Base-by-base conservation (phyloP, 2,329 filamentous ascomycete genomes). In the Thelonectria discophora region DNA sequence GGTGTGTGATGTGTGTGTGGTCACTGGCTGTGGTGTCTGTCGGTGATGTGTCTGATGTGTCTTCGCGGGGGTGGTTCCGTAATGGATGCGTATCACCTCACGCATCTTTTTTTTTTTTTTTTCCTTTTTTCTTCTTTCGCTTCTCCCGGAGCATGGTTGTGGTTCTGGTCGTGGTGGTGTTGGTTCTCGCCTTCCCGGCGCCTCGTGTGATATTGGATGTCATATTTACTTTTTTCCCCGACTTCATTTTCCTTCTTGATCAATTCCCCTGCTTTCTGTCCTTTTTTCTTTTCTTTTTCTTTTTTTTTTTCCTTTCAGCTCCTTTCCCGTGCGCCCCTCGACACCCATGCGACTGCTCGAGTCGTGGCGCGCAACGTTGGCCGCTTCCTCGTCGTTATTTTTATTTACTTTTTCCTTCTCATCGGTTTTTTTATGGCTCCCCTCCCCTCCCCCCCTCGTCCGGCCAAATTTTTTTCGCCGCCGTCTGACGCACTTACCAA, bases 361-460 rank as follows among this genome's bases (percentile, higher is more conserved):
- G 24, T 52, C 21, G 21, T 40, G 27, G 24, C 15, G 24, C 15
- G 40, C 30, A 24, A 40, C 45, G 27, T 39, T 34, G 17, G 40
- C 32, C 20, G 20, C 9, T 40, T 61, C 65, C 60, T 55, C 63
- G 64, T 21, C n/a, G 42, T 46, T 50, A 42, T 32, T 48, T 56
- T 42, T 9, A 63, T 62, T 60, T 55, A 66, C 60, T 60, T 65
- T 12, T 20, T 21, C 54, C 37, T 43, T 51, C 42, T 40, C 48
- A 52, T 48, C 15, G 63, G 60, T 48, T 66, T 62, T 64, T 65
- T 12, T 20, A 45, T 20, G 42, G 42, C 42, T n/a, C n/a, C n/a
- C n/a, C n/a, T n/a, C n/a, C n/a, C n/a, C n/a, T n/a, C n/a, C n/a
- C n/a, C n/a, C 17, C 18, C 17, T 45, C 42, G 42, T 45, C 3